Evolutionary conservation across 805 yeast genomes (phyloP), one percentile per base, ranked within the genome.

Genomic region (Debaryomyces hansenii): DNA sequence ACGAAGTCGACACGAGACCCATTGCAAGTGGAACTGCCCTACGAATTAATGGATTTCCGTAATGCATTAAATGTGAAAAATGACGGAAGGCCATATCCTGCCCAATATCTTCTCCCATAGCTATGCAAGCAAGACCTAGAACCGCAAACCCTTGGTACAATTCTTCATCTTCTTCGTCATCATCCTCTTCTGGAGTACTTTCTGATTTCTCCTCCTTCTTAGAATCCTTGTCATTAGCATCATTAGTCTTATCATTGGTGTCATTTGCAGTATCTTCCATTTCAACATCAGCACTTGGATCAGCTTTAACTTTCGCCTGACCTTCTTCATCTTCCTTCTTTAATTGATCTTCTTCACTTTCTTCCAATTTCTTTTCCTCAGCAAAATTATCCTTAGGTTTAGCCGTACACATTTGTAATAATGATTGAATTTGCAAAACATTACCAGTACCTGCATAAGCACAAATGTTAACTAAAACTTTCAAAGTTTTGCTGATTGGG

Each of bases 381-480:
- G 78, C 83, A 10, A 73, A 74, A 15, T 73, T 73, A 40, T 81
- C 87, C 46, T 70, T 70, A 37, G 84, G 81, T 55, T 81, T 82
- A n/a, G 84, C 83, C 5, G 96, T 86, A 62, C 94, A 82, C 79
- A 90, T 90, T 59, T 90, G 96, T 58, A 92, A 79, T 60, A 94
- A 76, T 33, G 89, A 83, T 73, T 94, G 99, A 51, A 94, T 87
- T 72, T 91, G 94, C 51, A 94, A 78, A 28, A 94, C 99, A 64
- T 94, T 94, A 56, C 99, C 99, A 34, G 98, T 90, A 52, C 98
- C 99, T 9, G 97, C 95, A 70, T 87, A 91, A 4, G 98, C 96
- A 72, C 97, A 88, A 44, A 91, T 86, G 51, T 86, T 90, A 29
- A 95, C 90, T 60, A 94, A 76, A 12, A 90, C 94, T 67, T 89